These are phyloP conservation scores for Axilococcus clingmanii DNA, from an alignment of 139 green algal species.

Conservation along the genomic window DNA sequence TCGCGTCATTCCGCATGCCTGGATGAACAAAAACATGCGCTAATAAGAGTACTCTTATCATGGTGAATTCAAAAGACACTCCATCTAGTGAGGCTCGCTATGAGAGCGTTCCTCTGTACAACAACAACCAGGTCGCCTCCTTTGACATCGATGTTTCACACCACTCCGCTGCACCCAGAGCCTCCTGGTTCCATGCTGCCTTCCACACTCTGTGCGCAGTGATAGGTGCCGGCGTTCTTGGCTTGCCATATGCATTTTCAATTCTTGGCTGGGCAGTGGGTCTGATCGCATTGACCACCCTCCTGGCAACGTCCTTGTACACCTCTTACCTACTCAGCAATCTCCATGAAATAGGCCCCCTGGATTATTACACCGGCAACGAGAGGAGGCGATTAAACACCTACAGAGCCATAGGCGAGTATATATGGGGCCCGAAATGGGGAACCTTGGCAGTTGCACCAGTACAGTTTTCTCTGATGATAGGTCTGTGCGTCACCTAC, in stretches of 20 bases:
- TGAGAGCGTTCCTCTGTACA: too few relatives aligned
- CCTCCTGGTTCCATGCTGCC: constrained; percentile 36
- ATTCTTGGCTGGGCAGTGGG: constrained; percentile 37
- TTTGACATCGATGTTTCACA: too few relatives aligned
- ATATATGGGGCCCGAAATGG: constrained; percentile 18
- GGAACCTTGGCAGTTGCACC: constrained; percentile 3
- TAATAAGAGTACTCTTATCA: too few relatives aligned
- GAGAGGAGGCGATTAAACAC: constrained; percentile 35
- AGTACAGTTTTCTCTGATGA: constrained; percentile 30
- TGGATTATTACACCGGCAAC: too few relatives aligned
- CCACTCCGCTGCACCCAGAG: constrained; percentile 6
- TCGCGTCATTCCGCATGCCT: too few relatives aligned
- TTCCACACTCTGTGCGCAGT: constrained; percentile 47
- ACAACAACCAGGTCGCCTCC: too few relatives aligned
- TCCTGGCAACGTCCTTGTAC: constrained; percentile 33
- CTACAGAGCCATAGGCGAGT: constrained; percentile 36
- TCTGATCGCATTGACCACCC: constrained; percentile 18
- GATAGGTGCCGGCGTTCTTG: constrained; percentile 40
- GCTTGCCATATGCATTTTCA: constrained; percentile 43
- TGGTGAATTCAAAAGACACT: too few relatives aligned
- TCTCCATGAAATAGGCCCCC: constrained; percentile 33
- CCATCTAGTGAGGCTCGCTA: too few relatives aligned
- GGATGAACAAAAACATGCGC: too few relatives aligned
- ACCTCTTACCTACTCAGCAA: constrained; percentile 36
- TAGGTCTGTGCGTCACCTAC: constrained; percentile 48